Conservation (phyloP, 345 rosid genomes). For the Carallia brachiata region DNA sequence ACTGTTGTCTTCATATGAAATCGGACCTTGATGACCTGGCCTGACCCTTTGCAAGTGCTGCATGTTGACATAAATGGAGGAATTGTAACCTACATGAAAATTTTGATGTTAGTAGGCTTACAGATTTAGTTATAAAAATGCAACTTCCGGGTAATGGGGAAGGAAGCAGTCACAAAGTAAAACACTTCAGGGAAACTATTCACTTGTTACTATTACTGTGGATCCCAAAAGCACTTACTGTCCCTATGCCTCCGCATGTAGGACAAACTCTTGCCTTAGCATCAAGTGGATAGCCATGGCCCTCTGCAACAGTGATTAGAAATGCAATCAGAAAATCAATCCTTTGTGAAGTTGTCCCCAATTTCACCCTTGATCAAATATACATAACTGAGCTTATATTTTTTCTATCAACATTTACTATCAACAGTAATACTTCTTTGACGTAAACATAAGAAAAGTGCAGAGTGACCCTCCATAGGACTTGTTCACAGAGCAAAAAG, state of each 20-base stretch:
- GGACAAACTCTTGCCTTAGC: constrained; percentile 62
- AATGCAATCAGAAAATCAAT: constrained; percentile 12
- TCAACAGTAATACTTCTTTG: too few species aligned
- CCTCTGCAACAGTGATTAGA: constrained; percentile 53
- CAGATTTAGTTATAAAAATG: constrained; percentile 5
- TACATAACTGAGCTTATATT: too few species aligned
- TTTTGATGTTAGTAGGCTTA: constrained; percentile 7
- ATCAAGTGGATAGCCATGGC: constrained; percentile 63
- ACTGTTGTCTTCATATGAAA: constrained; percentile 10
- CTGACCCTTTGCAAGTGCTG: constrained; percentile 69
- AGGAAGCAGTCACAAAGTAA: constrained; percentile 15
- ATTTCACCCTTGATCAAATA: not conserved
- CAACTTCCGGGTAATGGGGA: not conserved
- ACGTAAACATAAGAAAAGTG: too few species aligned
- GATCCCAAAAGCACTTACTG: constrained; percentile 52
- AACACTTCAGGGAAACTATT: constrained; percentile 10
- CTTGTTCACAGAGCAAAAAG: too few species aligned
- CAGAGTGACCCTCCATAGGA: too few species aligned
- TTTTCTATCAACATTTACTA: too few species aligned
- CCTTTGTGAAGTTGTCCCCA: not conserved
- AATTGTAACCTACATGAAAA: constrained; percentile 62
- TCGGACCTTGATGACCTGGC: constrained; percentile 66
- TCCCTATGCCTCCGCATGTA: constrained; percentile 82
- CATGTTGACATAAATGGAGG: constrained; percentile 93
- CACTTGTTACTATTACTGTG: constrained; percentile 22